Base-by-base conservation (phyloP, 129 eudicot genomes). In the Artemisia annua region DNA sequence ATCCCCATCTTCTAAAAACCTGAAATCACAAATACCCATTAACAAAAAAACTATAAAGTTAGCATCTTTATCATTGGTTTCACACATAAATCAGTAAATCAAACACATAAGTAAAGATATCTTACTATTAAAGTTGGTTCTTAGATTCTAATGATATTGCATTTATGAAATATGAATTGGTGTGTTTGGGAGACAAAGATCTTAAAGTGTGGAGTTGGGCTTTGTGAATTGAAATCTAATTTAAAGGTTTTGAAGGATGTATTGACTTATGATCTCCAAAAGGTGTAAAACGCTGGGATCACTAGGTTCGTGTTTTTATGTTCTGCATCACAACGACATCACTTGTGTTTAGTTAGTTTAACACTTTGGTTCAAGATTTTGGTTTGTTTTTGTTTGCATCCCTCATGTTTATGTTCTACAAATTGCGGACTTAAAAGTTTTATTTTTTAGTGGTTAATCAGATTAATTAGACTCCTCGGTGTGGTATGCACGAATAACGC, bases 251-350 rank as follows among this genome's bases (percentile, higher is more conserved):
- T 78, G 67, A 64, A 70, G 44, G 48, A 64, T 44, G 71, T 78
- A 65, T 78, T 78, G 73, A 78, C 78, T 78, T 39, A 1, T 72
- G 53, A 71, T 78, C 78, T 63, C n/a, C n/a, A n/a, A n/a, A n/a
- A n/a, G n/a, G n/a, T n/a, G n/a, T n/a, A n/a, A n/a, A n/a, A n/a
- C n/a, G n/a, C n/a, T n/a, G n/a, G n/a, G n/a, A n/a, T n/a, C 71
- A 78, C 73, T 39, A 48, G 20, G 71, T 78, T 78, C 72, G 4
- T 44, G 73, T 35, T 71, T n/a, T n/a, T 28, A 72, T 64, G 73
- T 78, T 78, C 55, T 46, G 26, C 68, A 78, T 65, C 82, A 65
- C 55, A 44, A 65, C 77, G 67, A 71, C 63, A 72, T 77, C 68
- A 71, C 56, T 71, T 78, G 71, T 71, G 82, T 53, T 53, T 72